Evolutionary conservation across 805 yeast genomes (phyloP).

Genomic region (Kluyveromyces starmeri): DNA sequence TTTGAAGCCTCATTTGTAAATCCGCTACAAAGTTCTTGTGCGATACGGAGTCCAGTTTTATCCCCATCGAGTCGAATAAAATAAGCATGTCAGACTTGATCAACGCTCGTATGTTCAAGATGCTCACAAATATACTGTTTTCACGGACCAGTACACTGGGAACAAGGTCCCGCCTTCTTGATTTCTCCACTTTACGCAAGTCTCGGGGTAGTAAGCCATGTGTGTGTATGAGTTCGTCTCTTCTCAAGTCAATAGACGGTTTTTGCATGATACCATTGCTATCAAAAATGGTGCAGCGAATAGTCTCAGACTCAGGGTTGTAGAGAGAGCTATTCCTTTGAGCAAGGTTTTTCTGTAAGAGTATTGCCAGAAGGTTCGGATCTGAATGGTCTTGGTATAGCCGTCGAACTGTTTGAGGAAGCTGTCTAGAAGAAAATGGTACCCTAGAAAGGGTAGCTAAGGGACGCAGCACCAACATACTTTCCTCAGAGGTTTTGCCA

Average conservation of each 20-base stretch:
- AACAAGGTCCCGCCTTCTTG: conserved; percentile 48
- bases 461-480: too few relatives aligned
- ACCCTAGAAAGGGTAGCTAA: too few relatives aligned
- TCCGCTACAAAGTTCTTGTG: conserved; percentile 21
- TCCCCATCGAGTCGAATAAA: conserved; percentile 50
- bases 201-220: conserved; percentile 85
- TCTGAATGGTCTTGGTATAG: neutral
- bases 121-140: conserved; percentile 63
- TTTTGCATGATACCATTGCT: conserved; percentile 56
- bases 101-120: conserved; percentile 73
- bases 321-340: conserved; percentile 30
- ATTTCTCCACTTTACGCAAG: conserved; percentile 77
- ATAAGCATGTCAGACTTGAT: conserved; percentile 65
- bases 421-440: neutral
- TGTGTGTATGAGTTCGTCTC: conserved; percentile 59
- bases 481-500: too few relatives aligned
- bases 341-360: conserved; percentile 32
- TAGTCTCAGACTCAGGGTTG: conserved; percentile 31
- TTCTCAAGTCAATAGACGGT: conserved; percentile 64
- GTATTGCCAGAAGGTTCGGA: conserved; percentile 20
- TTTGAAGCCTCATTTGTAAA: conserved; percentile 17
- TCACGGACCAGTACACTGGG: conserved; percentile 75
- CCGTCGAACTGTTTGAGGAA: neutral
- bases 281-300: conserved; percentile 80
- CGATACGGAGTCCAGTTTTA: conserved; percentile 21